phyloP scores from a whole-genome alignment of 352 stramenopile genomes.

The Blastocystis sp. region DNA sequence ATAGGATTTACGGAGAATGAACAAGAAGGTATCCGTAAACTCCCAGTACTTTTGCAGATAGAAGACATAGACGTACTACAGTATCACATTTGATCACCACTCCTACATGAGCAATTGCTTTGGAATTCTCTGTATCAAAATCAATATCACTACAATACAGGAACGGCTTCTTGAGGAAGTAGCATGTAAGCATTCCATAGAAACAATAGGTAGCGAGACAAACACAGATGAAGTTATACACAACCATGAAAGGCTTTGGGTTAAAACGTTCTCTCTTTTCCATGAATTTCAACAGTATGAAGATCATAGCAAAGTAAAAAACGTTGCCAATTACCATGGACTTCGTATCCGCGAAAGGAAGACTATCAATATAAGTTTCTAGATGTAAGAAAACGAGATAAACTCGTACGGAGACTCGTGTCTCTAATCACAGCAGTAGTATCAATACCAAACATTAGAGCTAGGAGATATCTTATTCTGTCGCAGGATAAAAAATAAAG shows the following conservation, averaged over 20 bases:
- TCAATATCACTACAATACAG: constrained; percentile 44
- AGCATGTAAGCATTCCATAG: constrained; percentile 15
- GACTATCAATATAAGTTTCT: neutral
- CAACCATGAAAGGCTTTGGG: constrained; percentile 54
- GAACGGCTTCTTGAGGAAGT: neutral
- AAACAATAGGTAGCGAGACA: constrained; percentile 55
- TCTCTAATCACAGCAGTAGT: neutral
- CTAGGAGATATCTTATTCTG: neutral
- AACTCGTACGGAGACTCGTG: neutral
- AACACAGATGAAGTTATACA: constrained; percentile 58
- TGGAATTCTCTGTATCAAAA: constrained; percentile 9
- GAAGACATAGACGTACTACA: constrained; percentile 47
- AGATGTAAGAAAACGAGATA: neutral
- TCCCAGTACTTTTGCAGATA: constrained; percentile 62
- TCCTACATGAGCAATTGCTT: constrained; percentile 32
- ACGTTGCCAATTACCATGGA: constrained; percentile 42
- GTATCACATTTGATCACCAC: neutral
- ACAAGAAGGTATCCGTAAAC: constrained; percentile 57
- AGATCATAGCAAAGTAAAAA: constrained; percentile 52
- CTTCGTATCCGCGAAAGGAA: constrained; percentile 6
- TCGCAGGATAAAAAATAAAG: neutral
- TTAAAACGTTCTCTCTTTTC: constrained; percentile 57
- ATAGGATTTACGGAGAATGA: constrained; percentile 60
- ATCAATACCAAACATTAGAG: constrained; percentile 8
- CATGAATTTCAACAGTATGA: constrained; percentile 51